Percentiles rank a stretch among this genome's conserved stretches.
phyloP scores from a whole-genome alignment of 2,329 filamentous ascomycete genomes.

The Coleophoma cylindrospora region DNA sequence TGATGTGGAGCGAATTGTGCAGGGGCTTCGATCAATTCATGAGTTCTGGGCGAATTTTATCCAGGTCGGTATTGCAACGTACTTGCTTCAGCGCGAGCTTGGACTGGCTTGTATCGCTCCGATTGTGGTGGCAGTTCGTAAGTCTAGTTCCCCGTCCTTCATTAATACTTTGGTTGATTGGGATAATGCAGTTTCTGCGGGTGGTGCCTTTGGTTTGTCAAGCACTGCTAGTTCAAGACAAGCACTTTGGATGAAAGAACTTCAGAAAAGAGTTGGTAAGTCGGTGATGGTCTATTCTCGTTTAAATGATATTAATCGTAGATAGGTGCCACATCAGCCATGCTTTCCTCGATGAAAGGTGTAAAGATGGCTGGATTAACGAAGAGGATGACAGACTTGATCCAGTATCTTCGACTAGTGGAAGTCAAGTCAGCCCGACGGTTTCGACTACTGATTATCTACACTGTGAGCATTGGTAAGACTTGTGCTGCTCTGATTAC shows the following conservation, averaged over 20 bases:
- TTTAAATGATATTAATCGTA: constrained; percentile 14
- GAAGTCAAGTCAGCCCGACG: constrained; percentile 40
- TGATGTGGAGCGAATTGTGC: constrained; percentile 15
- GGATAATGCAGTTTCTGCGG: neutral
- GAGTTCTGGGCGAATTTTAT: constrained; percentile 13
- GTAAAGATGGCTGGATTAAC: constrained; percentile 24
- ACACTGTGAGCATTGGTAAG: neutral
- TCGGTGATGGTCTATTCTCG: constrained; percentile 8
- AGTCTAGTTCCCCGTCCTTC: neutral
- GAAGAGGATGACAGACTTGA: constrained; percentile 20
- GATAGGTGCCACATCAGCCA: constrained; percentile 4
- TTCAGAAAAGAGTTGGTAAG: constrained; percentile 13
- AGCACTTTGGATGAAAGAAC: constrained; percentile 12
- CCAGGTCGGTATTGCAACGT: constrained; percentile 12
- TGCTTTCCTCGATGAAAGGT: constrained; percentile 10
- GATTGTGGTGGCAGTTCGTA: constrained; percentile 12
- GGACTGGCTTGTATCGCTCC: constrained; percentile 7
- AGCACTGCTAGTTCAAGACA: constrained; percentile 6
- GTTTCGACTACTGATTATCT: constrained; percentile 7
- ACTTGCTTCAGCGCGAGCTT: constrained; percentile 11
- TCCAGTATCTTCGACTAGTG: constrained; percentile 12
- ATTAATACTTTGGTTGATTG: neutral
- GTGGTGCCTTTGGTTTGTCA: neutral
- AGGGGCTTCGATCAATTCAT: constrained; percentile 19
- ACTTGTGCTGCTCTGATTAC: neutral